These are phyloP conservation scores for Cryptococcus sp. DNA, from an alignment of 1,284 basidiomycete species.

Conservation along the genomic window DNA sequence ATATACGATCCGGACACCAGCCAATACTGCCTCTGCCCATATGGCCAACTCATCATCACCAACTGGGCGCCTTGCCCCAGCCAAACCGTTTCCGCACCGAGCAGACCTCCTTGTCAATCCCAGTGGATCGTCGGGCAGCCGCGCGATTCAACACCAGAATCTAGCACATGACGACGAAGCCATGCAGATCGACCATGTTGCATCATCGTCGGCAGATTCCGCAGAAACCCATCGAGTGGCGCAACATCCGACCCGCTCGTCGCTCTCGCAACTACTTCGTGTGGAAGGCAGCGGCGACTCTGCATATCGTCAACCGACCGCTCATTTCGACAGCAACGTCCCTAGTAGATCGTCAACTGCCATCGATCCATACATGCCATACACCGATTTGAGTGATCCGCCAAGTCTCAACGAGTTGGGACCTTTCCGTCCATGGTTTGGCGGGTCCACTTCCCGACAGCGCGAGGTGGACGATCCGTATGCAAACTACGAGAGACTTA, in stretches of 20 bases:
- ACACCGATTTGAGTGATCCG: no score
- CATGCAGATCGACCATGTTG: no score
- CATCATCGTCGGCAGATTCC: no score
- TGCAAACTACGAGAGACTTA: no score
- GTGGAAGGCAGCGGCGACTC: not conserved
- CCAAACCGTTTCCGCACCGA: slow-evolving; percentile 23
- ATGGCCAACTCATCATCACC: not conserved
- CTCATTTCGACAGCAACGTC: no score
- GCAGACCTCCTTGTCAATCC: slow-evolving; percentile 19
- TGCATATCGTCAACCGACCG: not conserved
- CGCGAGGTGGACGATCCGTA: no score
- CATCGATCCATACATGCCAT: no score
- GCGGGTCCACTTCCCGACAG: no score
- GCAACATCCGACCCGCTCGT: not conserved
- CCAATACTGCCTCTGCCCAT: not conserved
- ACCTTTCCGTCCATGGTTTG: not conserved
- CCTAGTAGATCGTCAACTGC: no score
- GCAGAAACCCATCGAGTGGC: not conserved
- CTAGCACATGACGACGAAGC: no score
- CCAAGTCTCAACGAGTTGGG: not conserved
- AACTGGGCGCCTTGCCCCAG: slow-evolving; percentile 1
- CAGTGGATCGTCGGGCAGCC: slow-evolving; percentile 5
- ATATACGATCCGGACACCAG: slow-evolving; percentile 14
- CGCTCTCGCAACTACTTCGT: not conserved
- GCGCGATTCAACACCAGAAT: no score